Evolutionary conservation across 2,329 filamentous ascomycete genomes (phyloP).

Genomic region (Fusarium tupiense): DNA sequence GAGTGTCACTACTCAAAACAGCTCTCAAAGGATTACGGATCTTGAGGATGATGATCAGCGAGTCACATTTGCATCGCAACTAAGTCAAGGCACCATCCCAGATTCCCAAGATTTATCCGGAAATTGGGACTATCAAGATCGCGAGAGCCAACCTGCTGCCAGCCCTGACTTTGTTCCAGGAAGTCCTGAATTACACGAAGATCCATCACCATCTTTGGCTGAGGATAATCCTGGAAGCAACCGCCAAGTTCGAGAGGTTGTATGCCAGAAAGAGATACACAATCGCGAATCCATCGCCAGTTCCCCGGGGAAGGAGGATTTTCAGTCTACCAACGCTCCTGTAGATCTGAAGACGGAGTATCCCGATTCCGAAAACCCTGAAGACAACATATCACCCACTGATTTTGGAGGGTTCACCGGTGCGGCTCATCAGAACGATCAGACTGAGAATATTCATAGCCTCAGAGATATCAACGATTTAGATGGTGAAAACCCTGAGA

Average conservation of each 20-base stretch:
- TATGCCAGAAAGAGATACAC: not conserved
- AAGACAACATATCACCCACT: not conserved
- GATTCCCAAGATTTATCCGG: constrained; percentile 55
- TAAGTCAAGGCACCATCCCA: constrained; percentile 53
- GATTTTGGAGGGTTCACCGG: not conserved
- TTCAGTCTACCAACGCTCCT: not conserved
- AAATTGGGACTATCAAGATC: constrained; percentile 30
- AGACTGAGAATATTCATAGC: not conserved
- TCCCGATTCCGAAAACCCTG: not conserved
- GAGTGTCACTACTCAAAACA: constrained; percentile 46
- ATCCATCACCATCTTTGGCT: not conserved
- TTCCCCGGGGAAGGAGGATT: not conserved
- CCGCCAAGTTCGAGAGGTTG: not conserved
- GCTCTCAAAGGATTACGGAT: constrained; percentile 44
- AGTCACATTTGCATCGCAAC: constrained; percentile 43
- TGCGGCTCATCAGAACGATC: not conserved
- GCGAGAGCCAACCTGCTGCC: constrained; percentile 1
- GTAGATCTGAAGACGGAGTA: not conserved
- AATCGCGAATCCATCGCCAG: not conserved
- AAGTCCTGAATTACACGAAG: not conserved
- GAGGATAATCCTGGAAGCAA: not conserved
- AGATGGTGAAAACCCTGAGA: not conserved
- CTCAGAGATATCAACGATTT: not conserved
- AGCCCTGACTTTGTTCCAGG: not conserved
- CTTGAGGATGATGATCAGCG: constrained; percentile 50